Percentiles rank a stretch among this genome's conserved stretches.
These are phyloP conservation scores for Cucurbita argyrosperma DNA, from an alignment of 306 rosid genomes.

Conservation along the genomic window DNA sequence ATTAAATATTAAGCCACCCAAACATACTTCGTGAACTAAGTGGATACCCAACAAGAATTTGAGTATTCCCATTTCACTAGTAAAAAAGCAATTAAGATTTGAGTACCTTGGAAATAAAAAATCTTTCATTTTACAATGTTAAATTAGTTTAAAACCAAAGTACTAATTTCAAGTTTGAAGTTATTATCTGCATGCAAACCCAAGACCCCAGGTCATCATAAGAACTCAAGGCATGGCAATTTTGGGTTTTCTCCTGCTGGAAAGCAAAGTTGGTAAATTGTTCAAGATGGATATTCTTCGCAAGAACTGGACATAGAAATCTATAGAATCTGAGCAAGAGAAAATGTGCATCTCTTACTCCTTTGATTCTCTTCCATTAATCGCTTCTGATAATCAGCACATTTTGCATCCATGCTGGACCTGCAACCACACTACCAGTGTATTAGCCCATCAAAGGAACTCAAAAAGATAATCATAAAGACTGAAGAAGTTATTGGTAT, in stretches of 20 bases:
- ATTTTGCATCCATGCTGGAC: conserved; percentile 33
- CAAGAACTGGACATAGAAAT: not conserved
- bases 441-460: not conserved
- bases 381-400: conserved; percentile 33
- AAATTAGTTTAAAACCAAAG: not conserved
- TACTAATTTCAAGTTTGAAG: not conserved
- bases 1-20: not conserved
- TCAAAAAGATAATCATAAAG: not conserved
- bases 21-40: not conserved
- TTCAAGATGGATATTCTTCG: not conserved
- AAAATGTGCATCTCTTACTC: conserved; percentile 31
- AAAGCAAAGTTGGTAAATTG: not conserved
- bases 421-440: conserved; percentile 24
- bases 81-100: not conserved
- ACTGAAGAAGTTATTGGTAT: not conserved
- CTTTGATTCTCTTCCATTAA: conserved; percentile 41
- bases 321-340: not conserved
- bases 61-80: not conserved
- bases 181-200: not conserved
- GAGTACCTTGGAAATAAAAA: not conserved
- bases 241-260: not conserved
- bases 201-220: not conserved
- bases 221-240: not conserved
- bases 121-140: not conserved
- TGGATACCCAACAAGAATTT: not conserved